phyloP scores from a whole-genome alignment of 2,329 filamentous ascomycete species.

The Stagonosporopsis tanaceti region DNA sequence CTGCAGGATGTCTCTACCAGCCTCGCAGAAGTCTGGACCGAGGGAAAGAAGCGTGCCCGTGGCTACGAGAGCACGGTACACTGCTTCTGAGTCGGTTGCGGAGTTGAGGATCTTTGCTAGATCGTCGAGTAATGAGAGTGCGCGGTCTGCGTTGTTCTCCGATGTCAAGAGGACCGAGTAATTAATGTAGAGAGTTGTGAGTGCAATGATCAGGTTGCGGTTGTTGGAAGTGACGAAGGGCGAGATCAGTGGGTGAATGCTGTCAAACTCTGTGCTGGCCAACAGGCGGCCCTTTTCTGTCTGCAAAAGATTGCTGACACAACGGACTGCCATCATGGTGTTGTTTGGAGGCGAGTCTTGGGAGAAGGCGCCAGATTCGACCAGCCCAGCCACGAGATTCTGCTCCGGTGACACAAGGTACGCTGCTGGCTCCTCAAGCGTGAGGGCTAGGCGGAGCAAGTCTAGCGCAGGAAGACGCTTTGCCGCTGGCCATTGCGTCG shows the following conservation, averaged over 20 bases:
- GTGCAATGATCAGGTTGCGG: conserved; percentile 82
- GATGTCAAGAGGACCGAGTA: conserved; percentile 74
- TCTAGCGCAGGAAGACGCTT: conserved; percentile 87
- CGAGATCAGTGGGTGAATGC: conserved; percentile 69
- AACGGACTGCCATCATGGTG: conserved; percentile 83
- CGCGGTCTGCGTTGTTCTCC: conserved; percentile 58
- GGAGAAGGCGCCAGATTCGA: conserved; percentile 65
- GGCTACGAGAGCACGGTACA: conserved; percentile 83
- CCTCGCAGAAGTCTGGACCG: conserved; percentile 65
- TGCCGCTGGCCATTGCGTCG: conserved; percentile 79
- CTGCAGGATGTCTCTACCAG: conserved; percentile 65
- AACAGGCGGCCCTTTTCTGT: conserved; percentile 71
- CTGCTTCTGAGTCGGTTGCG: conserved; percentile 79
- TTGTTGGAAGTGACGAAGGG: conserved; percentile 67
- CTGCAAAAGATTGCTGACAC: conserved; percentile 83
- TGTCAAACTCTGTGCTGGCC: conserved; percentile 66
- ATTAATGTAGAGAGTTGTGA: conserved; percentile 85
- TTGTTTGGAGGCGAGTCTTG: conserved; percentile 74
- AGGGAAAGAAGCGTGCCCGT: conserved; percentile 78
- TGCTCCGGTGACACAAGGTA: conserved; percentile 62
- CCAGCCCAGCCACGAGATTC: conserved; percentile 69
- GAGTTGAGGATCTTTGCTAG: conserved; percentile 69
- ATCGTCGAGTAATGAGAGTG: conserved; percentile 66
- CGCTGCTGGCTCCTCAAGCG: conserved; percentile 70
- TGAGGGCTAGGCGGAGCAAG: conserved; percentile 82